Base-by-base conservation (phyloP, 441 rosid genomes). In the Brassica balearica region DNA sequence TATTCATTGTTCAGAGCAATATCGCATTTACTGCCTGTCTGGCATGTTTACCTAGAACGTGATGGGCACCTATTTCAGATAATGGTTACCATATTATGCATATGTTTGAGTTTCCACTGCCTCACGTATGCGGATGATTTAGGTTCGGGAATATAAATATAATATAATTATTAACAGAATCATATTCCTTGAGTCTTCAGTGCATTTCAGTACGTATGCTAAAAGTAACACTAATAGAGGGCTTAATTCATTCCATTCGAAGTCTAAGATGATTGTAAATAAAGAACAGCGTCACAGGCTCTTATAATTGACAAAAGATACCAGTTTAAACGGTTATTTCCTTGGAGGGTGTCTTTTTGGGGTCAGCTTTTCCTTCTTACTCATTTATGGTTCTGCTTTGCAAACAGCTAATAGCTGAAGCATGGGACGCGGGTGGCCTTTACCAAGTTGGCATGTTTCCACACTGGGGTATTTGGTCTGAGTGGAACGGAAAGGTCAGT, bases 381-480 rank as follows among this genome's bases (percentile, higher is more conserved):
- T 59, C 29, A 20, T 14, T 9, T 41, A 32, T 59, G 48, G 11
- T 73, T 66, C 77, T 78, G 61, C 41, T 69, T 69, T 85, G 77
- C 72, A 59, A 82, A 71, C 82, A 95, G 99, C 92, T 93, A 72
- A 88, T 95, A 77, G 99, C 98, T 72, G 98, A 95, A 87, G 97
- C 99, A 77, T 95, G 99, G 99, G 98, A 93, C 69, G 73, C 98
- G 10, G 99, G 99, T 82, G 98, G 99, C 72, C 88, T 95, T 59
- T 95, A 95, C 80, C 99, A 93, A 90, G 98, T 95, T 84, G 99
- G 99, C 82, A 81, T 56, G 46, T 95, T 93, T 88, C 98, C 99
- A 72, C 97, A 93, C 83, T 93, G 98, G 99, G 88, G 92, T 56
- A 86, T 92, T 75, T 95, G 99, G 99, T 95, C 97, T n/a, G 99